These are phyloP conservation scores for Leptographium galeiforme DNA, from an alignment of 2,329 filamentous ascomycete genomes.

Conservation along the genomic window DNA sequence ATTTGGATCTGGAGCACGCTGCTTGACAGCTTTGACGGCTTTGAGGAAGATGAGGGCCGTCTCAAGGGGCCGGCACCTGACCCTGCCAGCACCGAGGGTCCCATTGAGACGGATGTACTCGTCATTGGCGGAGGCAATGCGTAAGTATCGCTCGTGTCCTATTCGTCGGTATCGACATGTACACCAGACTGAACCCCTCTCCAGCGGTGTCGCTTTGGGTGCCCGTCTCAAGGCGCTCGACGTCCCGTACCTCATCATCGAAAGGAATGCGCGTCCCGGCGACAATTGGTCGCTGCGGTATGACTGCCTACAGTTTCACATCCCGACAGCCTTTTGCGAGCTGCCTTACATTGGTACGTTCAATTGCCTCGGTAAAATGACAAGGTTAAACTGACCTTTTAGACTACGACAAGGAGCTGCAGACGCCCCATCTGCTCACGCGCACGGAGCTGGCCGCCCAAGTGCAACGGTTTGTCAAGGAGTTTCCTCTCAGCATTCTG, in stretches of 20 bases:
- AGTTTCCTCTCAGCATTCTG: background rate
- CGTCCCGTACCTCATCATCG: background rate
- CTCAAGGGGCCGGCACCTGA: background rate
- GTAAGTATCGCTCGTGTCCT: background rate
- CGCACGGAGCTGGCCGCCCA: background rate
- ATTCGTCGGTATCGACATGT: background rate
- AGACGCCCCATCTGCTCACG: background rate
- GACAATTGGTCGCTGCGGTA: slow-evolving; percentile 4
- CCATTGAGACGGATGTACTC: slow-evolving; percentile 1
- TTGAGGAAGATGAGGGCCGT: background rate
- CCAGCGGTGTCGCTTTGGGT: background rate
- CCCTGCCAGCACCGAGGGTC: background rate
- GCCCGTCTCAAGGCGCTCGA: slow-evolving; percentile 1
- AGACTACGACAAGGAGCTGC: slow-evolving; percentile 3
- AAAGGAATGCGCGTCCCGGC: background rate
- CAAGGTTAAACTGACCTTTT: too few relatives aligned
- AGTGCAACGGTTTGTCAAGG: background rate
- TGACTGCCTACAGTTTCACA: slow-evolving; percentile 1
- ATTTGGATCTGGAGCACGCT: slow-evolving; percentile 3
- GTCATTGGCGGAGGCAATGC: slow-evolving; percentile 4
- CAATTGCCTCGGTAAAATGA: too few relatives aligned
- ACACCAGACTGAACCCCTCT: too few relatives aligned
- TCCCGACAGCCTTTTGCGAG: slow-evolving; percentile 1
- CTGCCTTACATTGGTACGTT: slow-evolving; percentile 1
- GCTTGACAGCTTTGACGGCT: background rate